phyloP scores from a whole-genome alignment of 352 stramenopile species.

The Phytophthora europaea region DNA sequence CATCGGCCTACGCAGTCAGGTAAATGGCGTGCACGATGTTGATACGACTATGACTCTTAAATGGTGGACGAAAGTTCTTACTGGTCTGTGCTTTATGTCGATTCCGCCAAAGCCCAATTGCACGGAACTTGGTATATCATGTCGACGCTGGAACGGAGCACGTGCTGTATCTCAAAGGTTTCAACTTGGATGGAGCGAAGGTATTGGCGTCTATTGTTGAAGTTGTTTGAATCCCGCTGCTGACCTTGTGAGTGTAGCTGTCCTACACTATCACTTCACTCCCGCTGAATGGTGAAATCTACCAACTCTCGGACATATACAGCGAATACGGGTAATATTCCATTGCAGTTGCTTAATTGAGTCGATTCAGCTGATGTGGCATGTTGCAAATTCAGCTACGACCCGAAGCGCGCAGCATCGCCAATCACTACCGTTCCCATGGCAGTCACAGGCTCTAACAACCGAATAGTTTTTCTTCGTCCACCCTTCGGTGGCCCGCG shows the following conservation, averaged over 20 bases:
- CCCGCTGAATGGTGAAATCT: slow-evolving; percentile 83
- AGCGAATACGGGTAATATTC: slow-evolving; percentile 82
- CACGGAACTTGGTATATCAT: slow-evolving; percentile 79
- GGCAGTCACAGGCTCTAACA: slow-evolving; percentile 86
- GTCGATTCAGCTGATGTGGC: background rate
- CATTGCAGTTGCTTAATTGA: background rate
- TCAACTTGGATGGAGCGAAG: slow-evolving; percentile 65
- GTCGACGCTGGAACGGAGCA: slow-evolving; percentile 76
- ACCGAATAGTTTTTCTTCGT: slow-evolving; percentile 87
- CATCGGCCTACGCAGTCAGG: slow-evolving; percentile 17
- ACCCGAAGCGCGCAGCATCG: slow-evolving; percentile 78
- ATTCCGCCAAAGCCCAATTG: slow-evolving; percentile 49
- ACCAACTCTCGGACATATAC: slow-evolving; percentile 92
- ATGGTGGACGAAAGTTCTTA: background rate
- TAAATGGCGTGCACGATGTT: slow-evolving; percentile 8
- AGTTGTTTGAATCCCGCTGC: background rate
- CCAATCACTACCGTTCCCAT: slow-evolving; percentile 68
- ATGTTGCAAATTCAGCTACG: slow-evolving; percentile 52
- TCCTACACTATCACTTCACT: slow-evolving; percentile 86
- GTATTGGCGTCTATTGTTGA: slow-evolving; percentile 17
- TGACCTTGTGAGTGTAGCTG: slow-evolving; percentile 50
- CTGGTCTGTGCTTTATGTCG: slow-evolving; percentile 1
- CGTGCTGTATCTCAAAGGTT: slow-evolving; percentile 86
- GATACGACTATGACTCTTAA: background rate
- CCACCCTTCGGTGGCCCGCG: slow-evolving; percentile 68